These are phyloP conservation scores for Mortierella claussenii DNA, from an alignment of 192 early-diverging fungal species.

Conservation along the genomic window DNA sequence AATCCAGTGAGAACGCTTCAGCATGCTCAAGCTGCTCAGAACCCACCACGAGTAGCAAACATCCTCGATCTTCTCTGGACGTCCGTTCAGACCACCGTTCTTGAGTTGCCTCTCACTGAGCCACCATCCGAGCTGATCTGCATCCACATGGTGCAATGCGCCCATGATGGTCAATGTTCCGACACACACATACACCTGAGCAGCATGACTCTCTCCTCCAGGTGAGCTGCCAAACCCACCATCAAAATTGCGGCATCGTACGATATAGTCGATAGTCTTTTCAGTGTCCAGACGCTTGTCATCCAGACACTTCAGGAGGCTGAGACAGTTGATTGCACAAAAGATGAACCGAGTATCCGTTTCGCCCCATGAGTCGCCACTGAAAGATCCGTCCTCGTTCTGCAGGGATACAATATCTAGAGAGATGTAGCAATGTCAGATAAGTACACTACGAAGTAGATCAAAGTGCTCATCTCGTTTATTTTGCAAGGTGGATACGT, in stretches of 20 bases:
- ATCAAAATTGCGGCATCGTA: slow-evolving; percentile 92
- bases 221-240: slow-evolving; percentile 93
- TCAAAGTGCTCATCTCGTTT: too few relatives aligned
- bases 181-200: slow-evolving; percentile 93
- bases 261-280: slow-evolving; percentile 77
- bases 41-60: slow-evolving; percentile 99
- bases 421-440: neutral
- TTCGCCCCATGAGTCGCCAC: slow-evolving; percentile 94
- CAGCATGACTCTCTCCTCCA: slow-evolving; percentile 93
- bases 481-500: slow-evolving; percentile 18
- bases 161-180: slow-evolving; percentile 87
- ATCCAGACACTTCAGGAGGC: slow-evolving; percentile 78
- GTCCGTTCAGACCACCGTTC: slow-evolving; percentile 94
- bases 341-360: slow-evolving; percentile 95
- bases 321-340: slow-evolving; percentile 80
- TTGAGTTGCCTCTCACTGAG: slow-evolving; percentile 91
- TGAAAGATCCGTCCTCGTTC: slow-evolving; percentile 78
- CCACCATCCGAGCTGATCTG: slow-evolving; percentile 91
- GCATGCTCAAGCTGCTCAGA: slow-evolving; percentile 83
- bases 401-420: slow-evolving; percentile 75
- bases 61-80: slow-evolving; percentile 96
- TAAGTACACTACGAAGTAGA: too few relatives aligned
- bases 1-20: slow-evolving; percentile 89
- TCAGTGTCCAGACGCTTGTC: slow-evolving; percentile 68
- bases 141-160: slow-evolving; percentile 80